Conservation (phyloP, 495 filamentous ascomycete species). For the Penicillium paxilli region DNA sequence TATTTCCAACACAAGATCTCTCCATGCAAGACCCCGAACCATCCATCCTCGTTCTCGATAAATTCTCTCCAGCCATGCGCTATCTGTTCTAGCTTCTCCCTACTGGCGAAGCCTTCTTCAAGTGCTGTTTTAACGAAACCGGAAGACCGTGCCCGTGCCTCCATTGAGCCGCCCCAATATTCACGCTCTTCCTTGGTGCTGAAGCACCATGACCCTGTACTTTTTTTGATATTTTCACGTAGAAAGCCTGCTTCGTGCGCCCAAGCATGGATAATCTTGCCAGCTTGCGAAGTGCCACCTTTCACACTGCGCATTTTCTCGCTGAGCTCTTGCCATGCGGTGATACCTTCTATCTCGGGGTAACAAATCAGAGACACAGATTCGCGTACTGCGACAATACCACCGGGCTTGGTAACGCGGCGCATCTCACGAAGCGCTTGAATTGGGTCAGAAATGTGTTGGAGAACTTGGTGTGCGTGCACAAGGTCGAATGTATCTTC, state of each 20-base stretch:
- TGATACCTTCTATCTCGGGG: conserved; percentile 44
- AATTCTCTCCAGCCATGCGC: conserved; percentile 44
- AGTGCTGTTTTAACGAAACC: conserved; percentile 39
- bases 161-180: conserved; percentile 53
- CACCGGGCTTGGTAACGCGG: conserved; percentile 50
- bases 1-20: conserved; percentile 53
- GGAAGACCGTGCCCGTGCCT: conserved; percentile 36
- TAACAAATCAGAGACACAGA: conserved; percentile 46
- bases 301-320: conserved; percentile 31
- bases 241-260: conserved; percentile 49
- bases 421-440: conserved; percentile 50
- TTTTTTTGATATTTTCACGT: conserved; percentile 30
- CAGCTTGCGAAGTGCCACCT: conserved; percentile 49
- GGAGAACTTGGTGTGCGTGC: conserved; percentile 56
- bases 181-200: conserved; percentile 39
- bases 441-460: conserved; percentile 50
- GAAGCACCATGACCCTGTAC: conserved; percentile 50
- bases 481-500: conserved; percentile 61
- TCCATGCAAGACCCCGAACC: conserved; percentile 53
- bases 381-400: conserved; percentile 54
- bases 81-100: conserved; percentile 40
- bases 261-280: conserved; percentile 47
- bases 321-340: conserved; percentile 39
- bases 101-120: conserved; percentile 36
- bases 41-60: conserved; percentile 47